Base-by-base conservation (phyloP, 2,329 filamentous ascomycete genomes). In the Didymella segeticola region DNA sequence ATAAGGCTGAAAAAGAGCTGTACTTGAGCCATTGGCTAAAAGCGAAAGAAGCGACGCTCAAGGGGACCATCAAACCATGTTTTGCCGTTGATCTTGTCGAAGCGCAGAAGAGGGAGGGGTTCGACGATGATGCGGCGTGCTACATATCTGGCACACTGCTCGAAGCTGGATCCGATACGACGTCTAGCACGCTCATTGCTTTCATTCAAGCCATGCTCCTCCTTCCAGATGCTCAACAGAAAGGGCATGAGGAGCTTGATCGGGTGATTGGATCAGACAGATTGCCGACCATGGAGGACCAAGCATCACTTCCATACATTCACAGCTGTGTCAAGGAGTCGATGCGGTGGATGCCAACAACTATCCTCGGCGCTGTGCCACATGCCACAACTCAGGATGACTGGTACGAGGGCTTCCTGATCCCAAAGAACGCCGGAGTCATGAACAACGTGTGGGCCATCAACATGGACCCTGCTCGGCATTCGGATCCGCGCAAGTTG, bases 1-100 rank as follows among this genome's bases (percentile, higher is more conserved):
- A 83, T 49, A 53, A 67, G 26, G 63, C 69, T 2, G 81, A 83
- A 54, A 75, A 73, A 17, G 67, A 53, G 4, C 55, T 69, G 2
- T 70, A 67, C 27, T 57, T 34, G 4, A 17, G 31, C 7, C 31
- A 34, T 11, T 34, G 31, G 31, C 31, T 34, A 2, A 11, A 34
- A 19, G 31, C 31, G 5, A 34, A 20, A 5, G 17, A 34, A 2
- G 15, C 15, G 17, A 34, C 20, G 8, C 8, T 19, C 15, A 34
- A 5, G 12, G 31, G 31, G 15, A 4, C 15, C 19, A n/a, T 20
- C 1, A 6, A 47, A 45, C 68, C 66, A 0, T 67, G 63, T 22
- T 68, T 71, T 39, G 65, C 62, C 33, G 39, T 64, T 7, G 66
- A 66, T 20, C 23, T 72, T 2, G 54, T 61, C 5, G 45, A 50